phyloP scores from a whole-genome alignment of 495 filamentous ascomycete genomes.

The Hypoxylon trugodes region DNA sequence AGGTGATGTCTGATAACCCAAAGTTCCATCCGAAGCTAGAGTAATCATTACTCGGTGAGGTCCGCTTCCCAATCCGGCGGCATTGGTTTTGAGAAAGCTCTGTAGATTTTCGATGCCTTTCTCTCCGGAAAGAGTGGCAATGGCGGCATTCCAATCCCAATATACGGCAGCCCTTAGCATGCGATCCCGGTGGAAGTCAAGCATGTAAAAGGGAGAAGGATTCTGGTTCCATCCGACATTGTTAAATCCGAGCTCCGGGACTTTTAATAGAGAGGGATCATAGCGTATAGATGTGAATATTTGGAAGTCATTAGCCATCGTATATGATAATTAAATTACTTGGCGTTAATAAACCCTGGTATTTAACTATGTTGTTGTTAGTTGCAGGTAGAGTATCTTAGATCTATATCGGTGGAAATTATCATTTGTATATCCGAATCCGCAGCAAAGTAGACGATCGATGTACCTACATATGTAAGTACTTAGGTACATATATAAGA shows the following conservation, averaged over 20 bases:
- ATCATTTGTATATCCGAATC: too few species aligned
- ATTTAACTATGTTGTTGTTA: neutral
- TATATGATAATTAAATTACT: neutral
- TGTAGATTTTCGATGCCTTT: constrained; percentile 50
- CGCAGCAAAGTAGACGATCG: too few species aligned
- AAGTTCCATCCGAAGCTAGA: constrained; percentile 57
- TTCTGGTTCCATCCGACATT: constrained; percentile 54
- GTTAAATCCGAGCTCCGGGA: constrained; percentile 43
- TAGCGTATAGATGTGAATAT: constrained; percentile 81
- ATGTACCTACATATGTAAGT: neutral
- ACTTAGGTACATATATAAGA: neutral
- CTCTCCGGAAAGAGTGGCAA: constrained; percentile 52
- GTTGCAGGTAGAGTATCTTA: neutral
- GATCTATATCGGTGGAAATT: too few species aligned
- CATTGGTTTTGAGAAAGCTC: constrained; percentile 23
- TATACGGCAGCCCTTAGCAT: constrained; percentile 75
- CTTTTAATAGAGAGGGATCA: constrained; percentile 67
- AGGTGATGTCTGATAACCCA: constrained; percentile 59
- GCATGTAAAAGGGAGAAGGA: constrained; percentile 81
- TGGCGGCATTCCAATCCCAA: constrained; percentile 68
- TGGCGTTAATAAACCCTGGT: neutral
- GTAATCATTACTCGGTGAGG: constrained; percentile 62
- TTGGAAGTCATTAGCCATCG: constrained; percentile 56
- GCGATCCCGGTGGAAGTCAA: constrained; percentile 80
- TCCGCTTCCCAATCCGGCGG: constrained; percentile 28